Evolutionary conservation across 495 filamentous ascomycete species (phyloP), one percentile per base, ranked within the genome.

Genomic region (Chaetomium fimeti): DNA sequence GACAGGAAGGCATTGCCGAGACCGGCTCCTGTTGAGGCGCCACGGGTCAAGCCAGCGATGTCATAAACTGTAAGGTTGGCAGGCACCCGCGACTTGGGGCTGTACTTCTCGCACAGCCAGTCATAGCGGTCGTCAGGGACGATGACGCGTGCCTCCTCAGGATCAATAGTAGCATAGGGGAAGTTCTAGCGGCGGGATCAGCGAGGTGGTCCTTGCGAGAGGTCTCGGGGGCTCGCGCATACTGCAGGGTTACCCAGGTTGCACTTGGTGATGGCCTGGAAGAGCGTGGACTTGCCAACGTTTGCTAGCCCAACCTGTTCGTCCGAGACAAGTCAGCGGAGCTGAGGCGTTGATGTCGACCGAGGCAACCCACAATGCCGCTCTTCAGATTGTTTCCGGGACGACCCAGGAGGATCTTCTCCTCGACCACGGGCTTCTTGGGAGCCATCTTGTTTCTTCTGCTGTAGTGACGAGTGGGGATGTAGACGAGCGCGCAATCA

Each of bases 181-280:
- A 97, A 99, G 83, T 99, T 99, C 89, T 91, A 65, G 16, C 55
- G 42, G 42, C 5, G 47, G 32, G 1, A 61, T 75, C 60, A 75
- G 71, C 63, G 63, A 64, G 71, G 57, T 3, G 56, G 40, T 54
- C 65, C 42, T 29, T 62, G 65, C 66, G 60, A 48, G 60, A 56
- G 57, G 67, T 47, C 56, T 63, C 43, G 58, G 54, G 57, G 32
- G 12, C 53, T 40, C 38, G 58, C 28, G 59, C 84, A 72, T 82
- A 91, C 89, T 78, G 94, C 95, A 68, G 95, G 95, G 82, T 99
- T 99, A 80, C 95, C 95, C 70, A 99, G 85, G 66, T 87, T 88
- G 78, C 89, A 97, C 83, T 96, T 97, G 67, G 95, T 99, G 82
- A 99, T 97, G 68, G 95, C 92, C 81, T 99, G 95, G 84, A 99